Evolutionary conservation across 1,284 basidiomycete species (phyloP).

Genomic region (Trichosporon inkin): DNA sequence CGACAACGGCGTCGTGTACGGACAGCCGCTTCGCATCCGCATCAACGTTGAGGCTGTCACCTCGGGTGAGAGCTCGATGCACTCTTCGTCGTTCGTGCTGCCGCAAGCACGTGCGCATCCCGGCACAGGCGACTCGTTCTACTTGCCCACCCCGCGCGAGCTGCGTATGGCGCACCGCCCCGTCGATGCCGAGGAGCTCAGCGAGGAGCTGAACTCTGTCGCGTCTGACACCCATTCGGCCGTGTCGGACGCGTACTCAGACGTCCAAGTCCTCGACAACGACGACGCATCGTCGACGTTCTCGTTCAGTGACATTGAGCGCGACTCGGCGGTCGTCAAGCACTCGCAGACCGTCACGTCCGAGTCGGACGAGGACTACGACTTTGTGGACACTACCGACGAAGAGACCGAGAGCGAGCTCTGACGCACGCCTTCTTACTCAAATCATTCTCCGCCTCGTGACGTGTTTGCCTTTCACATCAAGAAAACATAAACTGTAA

Average conservation of each 20-base stretch:
- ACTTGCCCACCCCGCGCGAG: conserved; percentile 15
- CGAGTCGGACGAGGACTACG: conserved; percentile 18
- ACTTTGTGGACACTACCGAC: conserved; percentile 24
- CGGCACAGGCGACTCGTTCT: conserved; percentile 13
- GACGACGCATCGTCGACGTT: conserved; percentile 20
- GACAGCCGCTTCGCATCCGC: conserved; percentile 40
- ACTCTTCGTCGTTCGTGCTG: conserved; percentile 34
- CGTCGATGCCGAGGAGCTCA: conserved; percentile 12
- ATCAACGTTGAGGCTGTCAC: conserved; percentile 31
- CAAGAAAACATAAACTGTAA: neutral
- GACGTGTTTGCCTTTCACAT: neutral
- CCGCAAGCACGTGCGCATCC: conserved; percentile 18
- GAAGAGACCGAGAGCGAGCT: conserved; percentile 25
- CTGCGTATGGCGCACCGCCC: conserved; percentile 9
- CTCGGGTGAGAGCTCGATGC: conserved; percentile 26
- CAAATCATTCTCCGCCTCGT: neutral
- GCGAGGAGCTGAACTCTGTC: conserved; percentile 15
- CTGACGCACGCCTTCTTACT: conserved; percentile 2
- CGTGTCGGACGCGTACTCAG: conserved; percentile 11
- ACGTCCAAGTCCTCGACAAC: conserved; percentile 18
- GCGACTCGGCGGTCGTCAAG: neutral
- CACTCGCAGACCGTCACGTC: conserved; percentile 8
- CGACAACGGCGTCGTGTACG: conserved; percentile 38
- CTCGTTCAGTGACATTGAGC: conserved; percentile 21
- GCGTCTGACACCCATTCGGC: neutral